A percentile compares a stretch with the other conserved stretches of the same genome.
These are phyloP conservation scores for Talaromyces rugulosus DNA, from an alignment of 2,329 filamentous ascomycete genomes.

Conservation along the genomic window DNA sequence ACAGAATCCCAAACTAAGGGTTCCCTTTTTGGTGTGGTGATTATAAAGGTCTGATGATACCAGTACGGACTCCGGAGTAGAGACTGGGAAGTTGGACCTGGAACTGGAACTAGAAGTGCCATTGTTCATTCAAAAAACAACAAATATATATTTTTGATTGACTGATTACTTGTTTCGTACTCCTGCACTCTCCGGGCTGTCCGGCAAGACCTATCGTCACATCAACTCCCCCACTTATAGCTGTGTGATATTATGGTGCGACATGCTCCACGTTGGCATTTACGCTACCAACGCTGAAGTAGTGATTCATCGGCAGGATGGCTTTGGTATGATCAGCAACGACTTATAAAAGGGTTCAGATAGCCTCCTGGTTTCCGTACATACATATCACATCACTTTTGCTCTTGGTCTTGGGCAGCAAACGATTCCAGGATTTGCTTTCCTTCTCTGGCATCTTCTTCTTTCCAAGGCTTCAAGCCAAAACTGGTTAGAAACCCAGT, in stretches of 20 bases:
- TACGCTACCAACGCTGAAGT: background rate
- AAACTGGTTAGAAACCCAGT: constrained; percentile 19
- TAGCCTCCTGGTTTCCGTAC: background rate
- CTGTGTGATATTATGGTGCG: background rate
- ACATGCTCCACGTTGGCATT: background rate
- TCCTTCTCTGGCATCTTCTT: constrained; percentile 21
- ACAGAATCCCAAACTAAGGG: too few species aligned
- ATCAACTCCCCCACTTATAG: background rate
- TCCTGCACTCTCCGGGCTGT: too few species aligned
- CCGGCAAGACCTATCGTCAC: background rate
- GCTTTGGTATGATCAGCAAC: background rate
- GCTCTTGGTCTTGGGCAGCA: background rate
- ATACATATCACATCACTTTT: background rate
- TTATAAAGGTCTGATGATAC: too few species aligned
- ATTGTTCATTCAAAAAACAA: background rate
- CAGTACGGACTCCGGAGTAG: too few species aligned
- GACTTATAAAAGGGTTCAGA: background rate
- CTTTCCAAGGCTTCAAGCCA: constrained; percentile 22
- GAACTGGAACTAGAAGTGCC: background rate
- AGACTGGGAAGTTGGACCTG: background rate
- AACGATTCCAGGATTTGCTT: constrained; percentile 8
- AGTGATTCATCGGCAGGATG: background rate
- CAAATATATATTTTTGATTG: background rate
- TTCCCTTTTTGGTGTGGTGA: too few species aligned
- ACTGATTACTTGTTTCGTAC: background rate